Evolutionary conservation across 345 rosid genomes (phyloP), one percentile per base, ranked within the genome.

Genomic region (Brassica juncea): DNA sequence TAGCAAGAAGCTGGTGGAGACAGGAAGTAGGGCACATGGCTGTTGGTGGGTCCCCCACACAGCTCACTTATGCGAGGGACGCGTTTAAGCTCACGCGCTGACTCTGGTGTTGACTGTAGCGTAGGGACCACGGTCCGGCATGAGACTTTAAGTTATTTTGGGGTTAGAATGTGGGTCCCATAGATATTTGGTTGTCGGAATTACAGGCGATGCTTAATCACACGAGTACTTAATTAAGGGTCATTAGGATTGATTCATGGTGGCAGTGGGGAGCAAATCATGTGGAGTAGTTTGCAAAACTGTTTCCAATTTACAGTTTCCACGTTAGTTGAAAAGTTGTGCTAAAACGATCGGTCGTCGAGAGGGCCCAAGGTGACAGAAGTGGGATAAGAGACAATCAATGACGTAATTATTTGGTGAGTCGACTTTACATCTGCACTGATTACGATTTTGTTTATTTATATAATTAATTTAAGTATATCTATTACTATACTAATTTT

Each of bases 21-120:
- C 98, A 89, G 91, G 93, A 84, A 77, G 90, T 82, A 89, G 89
- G 83, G 92, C 99, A 93, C 98, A 95, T 95, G 98, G 93, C 88
- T 81, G 82, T 1, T 44, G 52, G 89, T 87, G 95, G 98, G 90
- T 11, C 84, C 95, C 91, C 1, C 54, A 39, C 87, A 85, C 89
- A 90, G 87, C 92, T 88, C 92, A 90, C 81, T 76, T 77, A 80
- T 62, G 42, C 28, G 27, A 47, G 62, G 49, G 61, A 69, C 32
- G 68, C 72, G 76, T 55, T 70, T 75, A 62, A 9, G 63, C 23
- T 55, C 73, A 80, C 83, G 76, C 83, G 80, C 68, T 80, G 79
- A 80, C 79, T 62, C 49, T 9, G 66, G 60, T 62, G 79, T 80
- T 80, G 82, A 80, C 82, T 74, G 54, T 64, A 28, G 30, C 27